Conservation (phyloP, 2,329 filamentous ascomycete species). For the Hypoxylon sp. region DNA sequence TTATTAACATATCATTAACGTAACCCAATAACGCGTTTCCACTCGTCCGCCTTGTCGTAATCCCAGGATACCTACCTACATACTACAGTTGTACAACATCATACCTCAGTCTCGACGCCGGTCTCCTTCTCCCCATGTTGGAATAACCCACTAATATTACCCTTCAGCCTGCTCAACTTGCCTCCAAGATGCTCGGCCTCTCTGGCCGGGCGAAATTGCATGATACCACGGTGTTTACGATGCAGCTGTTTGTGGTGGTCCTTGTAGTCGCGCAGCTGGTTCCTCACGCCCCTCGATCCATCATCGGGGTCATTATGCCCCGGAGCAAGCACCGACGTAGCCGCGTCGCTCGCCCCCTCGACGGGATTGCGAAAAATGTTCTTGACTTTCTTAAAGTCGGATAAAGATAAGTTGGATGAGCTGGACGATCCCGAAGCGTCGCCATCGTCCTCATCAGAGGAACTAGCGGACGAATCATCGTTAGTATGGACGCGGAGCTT, state of each 20-base stretch:
- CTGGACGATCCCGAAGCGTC: constrained; percentile 32
- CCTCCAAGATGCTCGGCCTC: constrained; percentile 66
- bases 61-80: no score
- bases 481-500: constrained; percentile 55
- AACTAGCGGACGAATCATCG: constrained; percentile 52
- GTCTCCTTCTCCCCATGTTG: constrained; percentile 71
- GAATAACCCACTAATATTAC: constrained; percentile 71
- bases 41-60: background rate
- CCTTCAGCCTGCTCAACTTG: constrained; percentile 70
- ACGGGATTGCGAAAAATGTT: constrained; percentile 57
- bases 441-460: constrained; percentile 56
- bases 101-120: constrained; percentile 80
- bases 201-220: constrained; percentile 78
- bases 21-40: background rate
- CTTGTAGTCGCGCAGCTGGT: constrained; percentile 73
- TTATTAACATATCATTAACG: background rate
- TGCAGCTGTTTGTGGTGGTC: constrained; percentile 72
- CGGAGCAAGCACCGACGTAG: constrained; percentile 52
- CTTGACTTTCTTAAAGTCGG: constrained; percentile 55
- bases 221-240: constrained; percentile 76
- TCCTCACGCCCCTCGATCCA: constrained; percentile 62
- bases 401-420: constrained; percentile 48
- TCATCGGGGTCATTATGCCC: constrained; percentile 60
- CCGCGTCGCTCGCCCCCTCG: constrained; percentile 50
- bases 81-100: constrained; percentile 42